A percentile compares a stretch with the other conserved stretches of the same genome.
Conservation (phyloP, 2,329 filamentous ascomycete genomes). For the Aspergillus tubingensis region DNA sequence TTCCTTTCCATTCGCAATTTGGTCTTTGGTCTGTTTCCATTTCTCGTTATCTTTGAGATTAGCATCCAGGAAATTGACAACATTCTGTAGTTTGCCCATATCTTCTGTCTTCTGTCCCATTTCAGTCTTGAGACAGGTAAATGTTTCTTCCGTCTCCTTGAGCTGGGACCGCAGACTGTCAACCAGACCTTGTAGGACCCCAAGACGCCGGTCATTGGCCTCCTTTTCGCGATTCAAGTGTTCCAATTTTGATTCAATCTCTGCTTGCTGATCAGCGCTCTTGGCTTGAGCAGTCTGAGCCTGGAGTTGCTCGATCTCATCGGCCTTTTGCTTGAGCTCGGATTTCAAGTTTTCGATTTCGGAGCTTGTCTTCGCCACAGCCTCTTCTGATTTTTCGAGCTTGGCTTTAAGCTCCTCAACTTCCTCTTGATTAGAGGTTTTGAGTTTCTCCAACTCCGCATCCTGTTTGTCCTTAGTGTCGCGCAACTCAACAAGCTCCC, state of each 20-base stretch:
- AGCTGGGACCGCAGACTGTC: conserved; percentile 57
- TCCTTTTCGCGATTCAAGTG: conserved; percentile 39
- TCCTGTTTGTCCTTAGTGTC: conserved; percentile 56
- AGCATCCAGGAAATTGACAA: conserved; percentile 45
- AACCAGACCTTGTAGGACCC: conserved; percentile 58
- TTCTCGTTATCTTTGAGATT: conserved; percentile 36
- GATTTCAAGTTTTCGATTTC: conserved; percentile 38
- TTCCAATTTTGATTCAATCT: conserved; percentile 35
- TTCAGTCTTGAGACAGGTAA: conserved; percentile 48
- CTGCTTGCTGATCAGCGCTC: conserved; percentile 23
- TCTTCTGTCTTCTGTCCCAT: conserved; percentile 42
- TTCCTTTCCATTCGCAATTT: conserved; percentile 33
- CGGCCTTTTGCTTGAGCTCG: conserved; percentile 44
- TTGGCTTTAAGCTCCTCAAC: conserved; percentile 45
- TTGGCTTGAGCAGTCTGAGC: conserved; percentile 27
- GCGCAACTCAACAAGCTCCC: conserved; percentile 60
- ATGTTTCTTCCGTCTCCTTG: conserved; percentile 54
- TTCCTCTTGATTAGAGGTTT: conserved; percentile 44
- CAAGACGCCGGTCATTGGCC: conserved; percentile 53
- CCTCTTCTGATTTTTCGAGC: conserved; percentile 34
- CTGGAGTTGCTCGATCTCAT: conserved; percentile 42
- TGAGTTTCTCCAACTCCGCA: conserved; percentile 48
- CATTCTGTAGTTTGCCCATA: conserved; percentile 34
- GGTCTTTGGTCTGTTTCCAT: conserved; percentile 40
- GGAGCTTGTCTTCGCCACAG: conserved; percentile 30